These are phyloP conservation scores for Bertia moriformis DNA, from an alignment of 2,329 filamentous ascomycete genomes.

Conservation along the genomic window DNA sequence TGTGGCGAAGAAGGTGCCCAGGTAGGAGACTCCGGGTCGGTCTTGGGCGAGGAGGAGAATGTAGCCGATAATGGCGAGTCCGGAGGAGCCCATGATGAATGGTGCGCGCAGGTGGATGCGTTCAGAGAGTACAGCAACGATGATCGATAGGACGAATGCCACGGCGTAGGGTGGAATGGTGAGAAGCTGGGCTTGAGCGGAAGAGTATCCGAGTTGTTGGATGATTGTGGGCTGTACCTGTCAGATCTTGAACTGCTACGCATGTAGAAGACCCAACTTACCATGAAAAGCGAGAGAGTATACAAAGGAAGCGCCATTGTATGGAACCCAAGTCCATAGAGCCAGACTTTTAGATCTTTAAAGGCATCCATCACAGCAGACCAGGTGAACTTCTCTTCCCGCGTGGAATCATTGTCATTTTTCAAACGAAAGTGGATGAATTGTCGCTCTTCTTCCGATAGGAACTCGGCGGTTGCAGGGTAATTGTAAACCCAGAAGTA, in stretches of 20 bases:
- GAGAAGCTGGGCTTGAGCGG: conserved; percentile 38
- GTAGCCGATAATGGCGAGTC: conserved; percentile 46
- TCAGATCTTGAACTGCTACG: neutral
- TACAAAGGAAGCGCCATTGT: conserved; percentile 54
- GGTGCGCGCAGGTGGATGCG: conserved; percentile 37
- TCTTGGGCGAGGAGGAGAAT: conserved; percentile 38
- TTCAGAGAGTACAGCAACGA: conserved; percentile 45
- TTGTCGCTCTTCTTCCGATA: conserved; percentile 34
- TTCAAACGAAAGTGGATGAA: conserved; percentile 49
- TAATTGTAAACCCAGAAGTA: conserved; percentile 56
- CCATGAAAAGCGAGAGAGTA: conserved; percentile 37
- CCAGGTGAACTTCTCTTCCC: conserved; percentile 58
- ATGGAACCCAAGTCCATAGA: conserved; percentile 60
- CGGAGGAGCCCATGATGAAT: conserved; percentile 44
- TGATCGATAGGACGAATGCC: conserved; percentile 42
- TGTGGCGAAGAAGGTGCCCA: conserved; percentile 47
- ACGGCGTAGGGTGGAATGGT: conserved; percentile 52
- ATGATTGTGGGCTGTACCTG: conserved; percentile 32
- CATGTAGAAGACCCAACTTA: too few relatives aligned
- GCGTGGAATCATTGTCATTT: conserved; percentile 54
- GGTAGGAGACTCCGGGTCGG: conserved; percentile 40
- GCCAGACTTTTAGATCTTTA: conserved; percentile 55
- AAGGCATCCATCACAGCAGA: conserved; percentile 45
- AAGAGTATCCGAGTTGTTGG: conserved; percentile 33
- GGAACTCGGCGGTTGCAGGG: conserved; percentile 40